A percentile compares a stretch with the other conserved stretches of the same genome.
Conservation (phyloP, 257 asterid species). For the Solanum appendiculatum region DNA sequence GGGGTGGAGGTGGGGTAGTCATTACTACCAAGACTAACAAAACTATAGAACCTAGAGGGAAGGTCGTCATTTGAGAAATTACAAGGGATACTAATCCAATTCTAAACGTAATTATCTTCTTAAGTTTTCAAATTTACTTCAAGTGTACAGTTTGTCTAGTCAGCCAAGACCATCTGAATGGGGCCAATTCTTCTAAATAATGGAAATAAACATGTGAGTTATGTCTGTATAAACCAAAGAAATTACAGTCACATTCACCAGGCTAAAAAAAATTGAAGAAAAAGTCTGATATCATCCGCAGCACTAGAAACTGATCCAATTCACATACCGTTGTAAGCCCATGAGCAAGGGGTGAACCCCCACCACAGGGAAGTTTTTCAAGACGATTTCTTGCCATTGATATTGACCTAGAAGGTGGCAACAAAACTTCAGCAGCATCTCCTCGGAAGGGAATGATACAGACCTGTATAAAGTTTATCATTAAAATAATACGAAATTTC, state of each 20-base stretch:
- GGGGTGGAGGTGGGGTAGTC: not conserved
- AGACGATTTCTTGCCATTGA: constrained; percentile 98
- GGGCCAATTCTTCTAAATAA: not conserved
- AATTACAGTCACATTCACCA: not conserved
- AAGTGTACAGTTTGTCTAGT: not conserved
- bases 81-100: not conserved
- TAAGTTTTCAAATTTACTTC: not conserved
- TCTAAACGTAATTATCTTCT: not conserved
- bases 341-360: constrained; percentile 99
- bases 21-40: not conserved
- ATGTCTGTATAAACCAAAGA: not conserved
- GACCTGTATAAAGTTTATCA: constrained; percentile 47
- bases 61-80: not conserved
- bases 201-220: not conserved
- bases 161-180: not conserved
- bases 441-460: constrained; percentile 97
- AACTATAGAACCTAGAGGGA: not conserved
- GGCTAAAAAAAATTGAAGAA: not conserved
- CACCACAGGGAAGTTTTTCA: constrained; percentile 99
- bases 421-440: constrained; percentile 95
- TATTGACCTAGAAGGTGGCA: constrained; percentile 98
- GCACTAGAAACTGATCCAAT: not conserved
- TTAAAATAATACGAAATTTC: not conserved
- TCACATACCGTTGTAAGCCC: constrained; percentile 84
- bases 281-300: not conserved